Evolutionary conservation across 805 yeast species (phyloP), one percentile per base, ranked within the genome.

Genomic region (Lachancea thermotolerans): DNA sequence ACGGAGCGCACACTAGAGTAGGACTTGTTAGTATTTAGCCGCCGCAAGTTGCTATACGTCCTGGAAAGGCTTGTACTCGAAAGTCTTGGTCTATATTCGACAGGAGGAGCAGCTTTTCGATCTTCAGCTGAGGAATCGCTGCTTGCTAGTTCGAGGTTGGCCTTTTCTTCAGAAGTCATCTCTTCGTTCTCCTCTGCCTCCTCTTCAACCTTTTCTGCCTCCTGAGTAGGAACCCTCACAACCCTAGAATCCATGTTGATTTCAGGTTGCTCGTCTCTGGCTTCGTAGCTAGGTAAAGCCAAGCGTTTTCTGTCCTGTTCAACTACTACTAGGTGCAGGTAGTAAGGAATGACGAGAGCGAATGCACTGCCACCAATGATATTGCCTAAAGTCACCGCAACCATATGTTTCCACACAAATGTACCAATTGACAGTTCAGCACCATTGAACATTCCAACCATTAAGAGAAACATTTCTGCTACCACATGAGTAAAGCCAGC

Each of bases 251-350:
- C 95, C 69, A 77, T 73, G 54, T 80, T 81, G 48, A 83, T 65
- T 55, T 82, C 85, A 3, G 95, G 93, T 53, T 83, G 91, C 61
- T 85, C 93, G 63, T 85, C 95, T 53, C 79, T 73, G 44, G 79
- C 79, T 35, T 82, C 91, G 54, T 75, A 84, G 35, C 69, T 66
- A 1, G 95, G 95, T 49, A 85, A 69, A 21, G 80, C 72, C 59
- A 85, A 66, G 37, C 69, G 57, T 50, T 71, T 72, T 62, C 79
- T 77, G 65, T 85, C 95, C 47, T 76, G 67, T 58, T 85, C 95
- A 33, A 85, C 87, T 33, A 79, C 85, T 16, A 76, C 72, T 40
- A 86, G 56, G 58, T 86, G 95, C 49, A 82, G 68, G 55, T 83
- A 86, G 75, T 79, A 86, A 8, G 93, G 88, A 10, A 84, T 63